These are phyloP conservation scores for Penicillium olsonii DNA, from an alignment of 2,329 filamentous ascomycete genomes.

Conservation along the genomic window DNA sequence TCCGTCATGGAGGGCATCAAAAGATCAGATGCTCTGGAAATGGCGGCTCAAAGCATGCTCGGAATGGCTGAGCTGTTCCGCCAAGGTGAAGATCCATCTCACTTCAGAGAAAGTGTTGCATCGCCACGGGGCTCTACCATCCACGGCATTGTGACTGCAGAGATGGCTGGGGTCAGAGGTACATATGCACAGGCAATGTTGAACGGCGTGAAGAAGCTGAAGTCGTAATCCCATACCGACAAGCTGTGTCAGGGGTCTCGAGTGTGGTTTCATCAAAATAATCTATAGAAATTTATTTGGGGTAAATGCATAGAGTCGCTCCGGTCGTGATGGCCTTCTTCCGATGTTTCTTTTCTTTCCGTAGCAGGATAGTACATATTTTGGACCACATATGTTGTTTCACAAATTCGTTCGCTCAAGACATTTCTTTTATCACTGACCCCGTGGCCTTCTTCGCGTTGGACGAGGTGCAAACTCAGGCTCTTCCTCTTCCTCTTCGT, in stretches of 20 bases:
- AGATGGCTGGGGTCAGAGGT: slow-evolving; percentile 57
- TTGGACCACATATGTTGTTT: too few species aligned
- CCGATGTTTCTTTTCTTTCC: too few species aligned
- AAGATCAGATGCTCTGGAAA: slow-evolving; percentile 58
- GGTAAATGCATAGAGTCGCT: too few species aligned
- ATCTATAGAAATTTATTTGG: too few species aligned
- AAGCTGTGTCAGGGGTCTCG: too few species aligned
- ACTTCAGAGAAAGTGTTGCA: slow-evolving; percentile 57
- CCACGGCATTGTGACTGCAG: slow-evolving; percentile 58
- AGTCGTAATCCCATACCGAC: background rate
- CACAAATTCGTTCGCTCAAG: too few species aligned
- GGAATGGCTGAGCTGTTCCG: slow-evolving; percentile 60
- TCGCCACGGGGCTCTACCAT: slow-evolving; percentile 64
- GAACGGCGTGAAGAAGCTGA: background rate
- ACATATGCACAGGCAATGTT: slow-evolving; percentile 53
- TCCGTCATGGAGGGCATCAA: slow-evolving; percentile 64
- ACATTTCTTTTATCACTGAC: slow-evolving; percentile 14
- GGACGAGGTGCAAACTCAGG: slow-evolving; percentile 22
- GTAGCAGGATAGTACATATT: background rate
- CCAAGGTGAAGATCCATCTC: slow-evolving; percentile 59
- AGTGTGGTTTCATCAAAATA: too few species aligned
- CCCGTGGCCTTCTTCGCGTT: slow-evolving; percentile 27
- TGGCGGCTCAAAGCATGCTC: slow-evolving; percentile 62
- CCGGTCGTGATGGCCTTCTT: too few species aligned
- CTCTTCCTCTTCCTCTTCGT: slow-evolving; percentile 13